Percentiles rank a stretch among this genome's conserved stretches.
These are phyloP conservation scores for Liriodendron chinense DNA, from an alignment of 164 flowering plant species.

Conservation along the genomic window DNA sequence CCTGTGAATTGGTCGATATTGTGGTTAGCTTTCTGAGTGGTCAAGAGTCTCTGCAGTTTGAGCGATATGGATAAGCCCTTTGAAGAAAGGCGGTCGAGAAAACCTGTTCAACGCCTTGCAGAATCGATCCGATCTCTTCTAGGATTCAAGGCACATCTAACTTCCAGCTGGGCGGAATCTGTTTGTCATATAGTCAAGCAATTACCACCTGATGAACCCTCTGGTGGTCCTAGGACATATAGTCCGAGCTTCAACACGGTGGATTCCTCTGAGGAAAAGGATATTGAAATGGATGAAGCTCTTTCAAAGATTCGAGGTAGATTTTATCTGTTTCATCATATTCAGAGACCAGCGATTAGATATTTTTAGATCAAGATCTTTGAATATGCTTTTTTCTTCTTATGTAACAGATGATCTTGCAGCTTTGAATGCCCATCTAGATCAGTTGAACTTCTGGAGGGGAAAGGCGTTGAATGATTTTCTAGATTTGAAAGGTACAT, in stretches of 20 bases:
- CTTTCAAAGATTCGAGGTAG: slow-evolving; percentile 31
- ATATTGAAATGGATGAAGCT: slow-evolving; percentile 7
- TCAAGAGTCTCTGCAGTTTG: neutral
- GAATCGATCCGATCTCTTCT: slow-evolving; percentile 43
- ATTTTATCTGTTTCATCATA: neutral
- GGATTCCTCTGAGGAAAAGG: slow-evolving; percentile 13
- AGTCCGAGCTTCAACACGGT: neutral
- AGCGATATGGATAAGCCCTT: neutral
- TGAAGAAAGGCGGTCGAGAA: slow-evolving; percentile 25
- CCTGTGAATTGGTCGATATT: too few relatives aligned
- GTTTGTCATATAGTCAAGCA: slow-evolving; percentile 41
- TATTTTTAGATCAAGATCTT: neutral
- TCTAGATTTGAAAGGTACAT: slow-evolving; percentile 52
- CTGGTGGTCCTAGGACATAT: slow-evolving; percentile 4
- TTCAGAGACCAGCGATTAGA: neutral
- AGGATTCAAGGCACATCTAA: slow-evolving; percentile 39
- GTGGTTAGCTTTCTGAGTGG: neutral
- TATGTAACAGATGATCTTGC: slow-evolving; percentile 38
- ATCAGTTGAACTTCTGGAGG: slow-evolving; percentile 37
- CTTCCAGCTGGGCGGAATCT: slow-evolving; percentile 45
- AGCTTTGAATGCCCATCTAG: slow-evolving; percentile 20
- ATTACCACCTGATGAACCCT: slow-evolving; percentile 24
- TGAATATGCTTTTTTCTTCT: too few relatives aligned
- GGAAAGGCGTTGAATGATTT: slow-evolving; percentile 43
- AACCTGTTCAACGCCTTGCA: slow-evolving; percentile 31